These are phyloP conservation scores for Cladosporium sp. DNA, from an alignment of 2,329 filamentous ascomycete species.

Conservation along the genomic window DNA sequence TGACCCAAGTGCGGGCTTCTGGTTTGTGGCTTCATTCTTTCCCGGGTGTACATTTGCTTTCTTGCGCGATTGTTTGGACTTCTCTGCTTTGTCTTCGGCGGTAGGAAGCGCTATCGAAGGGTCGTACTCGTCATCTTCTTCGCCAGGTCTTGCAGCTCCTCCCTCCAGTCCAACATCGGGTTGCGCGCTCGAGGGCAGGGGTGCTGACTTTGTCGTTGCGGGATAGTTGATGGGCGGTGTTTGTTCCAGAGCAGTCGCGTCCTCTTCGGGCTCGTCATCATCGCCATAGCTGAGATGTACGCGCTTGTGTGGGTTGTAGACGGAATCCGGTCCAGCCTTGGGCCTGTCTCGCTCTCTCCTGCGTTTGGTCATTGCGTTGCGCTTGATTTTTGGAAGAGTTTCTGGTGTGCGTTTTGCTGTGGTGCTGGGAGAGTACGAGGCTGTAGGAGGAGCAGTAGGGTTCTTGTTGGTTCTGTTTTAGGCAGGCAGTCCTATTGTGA, in stretches of 20 bases:
- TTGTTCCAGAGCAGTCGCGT: neutral
- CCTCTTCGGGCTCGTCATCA: constrained; percentile 31
- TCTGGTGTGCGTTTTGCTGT: neutral
- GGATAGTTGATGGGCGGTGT: constrained; percentile 12
- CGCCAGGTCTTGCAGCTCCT: neutral
- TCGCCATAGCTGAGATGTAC: constrained; percentile 38
- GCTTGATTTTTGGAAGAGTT: neutral
- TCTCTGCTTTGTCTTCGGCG: neutral
- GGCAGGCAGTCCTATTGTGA: neutral
- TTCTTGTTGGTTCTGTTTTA: neutral
- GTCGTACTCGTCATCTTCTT: neutral
- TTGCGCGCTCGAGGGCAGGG: neutral
- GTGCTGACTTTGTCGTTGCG: neutral
- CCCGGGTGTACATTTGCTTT: constrained; percentile 14
- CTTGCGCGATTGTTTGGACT: neutral
- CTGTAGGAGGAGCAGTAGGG: neutral
- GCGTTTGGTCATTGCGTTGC: constrained; percentile 30
- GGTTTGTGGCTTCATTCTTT: constrained; percentile 30
- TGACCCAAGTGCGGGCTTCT: constrained; percentile 32
- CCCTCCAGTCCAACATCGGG: neutral
- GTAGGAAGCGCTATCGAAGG: neutral
- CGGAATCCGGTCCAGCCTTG: constrained; percentile 33
- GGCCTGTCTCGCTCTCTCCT: constrained; percentile 38
- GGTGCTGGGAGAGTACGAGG: neutral
- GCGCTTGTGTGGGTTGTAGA: constrained; percentile 38